phyloP scores from a whole-genome alignment of 306 rosid species.

The Dryas octopetala region DNA sequence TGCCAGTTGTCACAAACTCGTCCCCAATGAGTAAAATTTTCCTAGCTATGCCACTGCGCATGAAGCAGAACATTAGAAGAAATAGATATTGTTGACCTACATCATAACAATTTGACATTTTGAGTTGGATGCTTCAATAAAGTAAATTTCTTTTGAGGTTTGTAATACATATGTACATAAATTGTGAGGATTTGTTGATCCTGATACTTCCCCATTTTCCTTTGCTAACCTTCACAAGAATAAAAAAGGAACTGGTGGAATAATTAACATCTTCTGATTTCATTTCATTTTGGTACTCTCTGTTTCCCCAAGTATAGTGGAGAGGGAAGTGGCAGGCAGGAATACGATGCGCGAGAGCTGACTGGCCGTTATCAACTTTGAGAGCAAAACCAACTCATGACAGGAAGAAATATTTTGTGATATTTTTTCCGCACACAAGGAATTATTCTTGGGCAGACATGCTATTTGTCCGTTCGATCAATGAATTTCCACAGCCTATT shows the following conservation, averaged over 20 bases:
- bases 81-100: background rate
- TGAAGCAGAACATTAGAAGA: background rate
- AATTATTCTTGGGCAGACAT: slow-evolving; percentile 95
- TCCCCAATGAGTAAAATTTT: too few relatives aligned
- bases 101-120: background rate
- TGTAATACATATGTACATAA: background rate
- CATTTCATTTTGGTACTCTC: slow-evolving; percentile 19
- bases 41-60: background rate
- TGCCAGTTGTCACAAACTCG: too few relatives aligned
- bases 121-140: background rate
- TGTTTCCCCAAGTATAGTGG: slow-evolving; percentile 64
- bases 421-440: slow-evolving; percentile 89
- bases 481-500: slow-evolving; percentile 81
- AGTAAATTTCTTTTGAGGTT: background rate
- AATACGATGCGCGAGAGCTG: slow-evolving; percentile 90
- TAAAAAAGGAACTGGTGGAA: background rate
- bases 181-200: background rate
- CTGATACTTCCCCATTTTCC: background rate
- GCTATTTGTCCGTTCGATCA: slow-evolving; percentile 72
- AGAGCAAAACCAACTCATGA: slow-evolving; percentile 96
- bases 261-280: slow-evolving; percentile 22
- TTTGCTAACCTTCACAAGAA: background rate
- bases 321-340: slow-evolving; percentile 99
- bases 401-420: slow-evolving; percentile 85
- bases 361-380: slow-evolving; percentile 92